Percentiles rank a stretch among this genome's conserved stretches.
phyloP scores from a whole-genome alignment of 495 filamentous ascomycete species.

The Cercophora sp. region DNA sequence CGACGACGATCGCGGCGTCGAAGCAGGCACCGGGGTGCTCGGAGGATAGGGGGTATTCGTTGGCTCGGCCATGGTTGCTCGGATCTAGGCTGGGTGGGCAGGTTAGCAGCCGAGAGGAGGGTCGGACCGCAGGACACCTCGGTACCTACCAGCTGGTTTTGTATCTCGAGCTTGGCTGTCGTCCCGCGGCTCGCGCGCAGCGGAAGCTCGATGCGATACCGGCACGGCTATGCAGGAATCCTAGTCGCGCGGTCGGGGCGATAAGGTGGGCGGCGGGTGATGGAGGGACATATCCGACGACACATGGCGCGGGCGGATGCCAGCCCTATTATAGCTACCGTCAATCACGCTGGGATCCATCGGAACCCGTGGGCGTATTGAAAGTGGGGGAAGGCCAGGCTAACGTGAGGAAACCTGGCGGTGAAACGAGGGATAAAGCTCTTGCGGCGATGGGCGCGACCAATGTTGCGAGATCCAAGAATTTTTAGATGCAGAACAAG shows the following conservation, averaged over 20 bases:
- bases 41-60: slow-evolving; percentile 45
- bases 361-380: neutral
- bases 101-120: too few relatives aligned
- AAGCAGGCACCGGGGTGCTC: slow-evolving; percentile 39
- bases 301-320: neutral
- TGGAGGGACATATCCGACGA: slow-evolving; percentile 12
- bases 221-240: slow-evolving; percentile 12
- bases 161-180: too few relatives aligned
- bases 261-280: slow-evolving; percentile 17
- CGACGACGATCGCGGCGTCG: slow-evolving; percentile 41
- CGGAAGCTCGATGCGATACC: slow-evolving; percentile 8
- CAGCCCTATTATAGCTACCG: too few relatives aligned
- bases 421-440: slow-evolving; percentile 2
- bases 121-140: too few relatives aligned
- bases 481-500: neutral
- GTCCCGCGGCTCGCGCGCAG: neutral
- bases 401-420: neutral
- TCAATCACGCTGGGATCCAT: too few relatives aligned
- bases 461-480: neutral
- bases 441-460: too few relatives aligned
- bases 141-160: too few relatives aligned
- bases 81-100: too few relatives aligned
- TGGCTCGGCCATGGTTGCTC: slow-evolving; percentile 47
- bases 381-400: neutral
- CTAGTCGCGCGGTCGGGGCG: slow-evolving; percentile 13